phyloP scores from a whole-genome alignment of 2,329 filamentous ascomycete genomes.

The Apiospora sp. region DNA sequence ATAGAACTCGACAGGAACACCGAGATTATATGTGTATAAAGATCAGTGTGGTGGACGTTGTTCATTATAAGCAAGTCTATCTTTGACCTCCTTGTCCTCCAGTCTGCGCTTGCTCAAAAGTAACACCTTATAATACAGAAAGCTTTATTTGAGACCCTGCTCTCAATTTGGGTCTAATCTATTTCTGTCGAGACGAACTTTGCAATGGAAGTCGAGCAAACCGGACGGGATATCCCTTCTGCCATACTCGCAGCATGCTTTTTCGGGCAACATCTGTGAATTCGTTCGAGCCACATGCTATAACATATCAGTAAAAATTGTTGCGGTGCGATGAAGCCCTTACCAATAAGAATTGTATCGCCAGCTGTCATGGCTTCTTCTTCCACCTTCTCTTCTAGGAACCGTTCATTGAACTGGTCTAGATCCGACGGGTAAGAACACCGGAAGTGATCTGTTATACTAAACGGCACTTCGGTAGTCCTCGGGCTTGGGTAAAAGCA shows the following conservation, averaged over 20 bases:
- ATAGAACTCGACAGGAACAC: background rate
- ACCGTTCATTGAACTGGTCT: background rate
- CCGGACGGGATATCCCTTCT: background rate
- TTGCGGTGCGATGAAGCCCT: background rate
- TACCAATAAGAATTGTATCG: constrained; percentile 13
- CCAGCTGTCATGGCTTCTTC: background rate
- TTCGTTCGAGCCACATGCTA: constrained; percentile 3
- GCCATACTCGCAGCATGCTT: background rate
- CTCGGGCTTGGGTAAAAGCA: constrained; percentile 4
- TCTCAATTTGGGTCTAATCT: background rate
- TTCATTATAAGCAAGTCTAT: background rate
- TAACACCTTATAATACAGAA: background rate
- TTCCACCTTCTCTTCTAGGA: background rate
- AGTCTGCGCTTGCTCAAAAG: background rate
- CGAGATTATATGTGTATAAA: background rate
- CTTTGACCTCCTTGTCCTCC: background rate
- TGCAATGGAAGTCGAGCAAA: background rate
- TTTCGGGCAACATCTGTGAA: constrained; percentile 8
- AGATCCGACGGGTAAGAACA: constrained; percentile 8
- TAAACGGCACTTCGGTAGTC: background rate
- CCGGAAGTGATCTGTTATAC: background rate
- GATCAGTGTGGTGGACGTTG: background rate
- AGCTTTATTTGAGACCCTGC: constrained; percentile 4
- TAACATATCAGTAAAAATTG: background rate
- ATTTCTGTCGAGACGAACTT: background rate